Evolutionary conservation across 2,329 filamentous ascomycete species (phyloP).

Genomic region (Epichloe typhina): DNA sequence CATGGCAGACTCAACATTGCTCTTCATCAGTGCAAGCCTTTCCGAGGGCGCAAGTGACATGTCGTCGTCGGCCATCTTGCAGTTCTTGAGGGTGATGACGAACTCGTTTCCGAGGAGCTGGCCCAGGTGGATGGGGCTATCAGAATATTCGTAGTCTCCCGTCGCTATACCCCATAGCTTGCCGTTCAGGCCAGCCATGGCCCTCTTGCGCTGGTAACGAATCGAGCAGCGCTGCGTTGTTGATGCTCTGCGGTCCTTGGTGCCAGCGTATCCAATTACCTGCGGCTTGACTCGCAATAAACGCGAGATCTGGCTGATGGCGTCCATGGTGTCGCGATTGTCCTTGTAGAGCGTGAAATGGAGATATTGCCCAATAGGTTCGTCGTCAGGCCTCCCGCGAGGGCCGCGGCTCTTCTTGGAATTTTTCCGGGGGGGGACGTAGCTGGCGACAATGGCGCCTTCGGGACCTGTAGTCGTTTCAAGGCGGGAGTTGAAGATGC

Average conservation of each 20-base stretch:
- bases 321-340: constrained; percentile 94
- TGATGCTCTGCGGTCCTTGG: constrained; percentile 78
- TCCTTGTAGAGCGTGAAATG: constrained; percentile 94
- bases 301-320: constrained; percentile 62
- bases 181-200: constrained; percentile 51
- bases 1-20: constrained; percentile 43
- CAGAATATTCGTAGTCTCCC: constrained; percentile 70
- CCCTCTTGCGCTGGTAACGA: constrained; percentile 35
- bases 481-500: constrained; percentile 64
- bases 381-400: constrained; percentile 15
- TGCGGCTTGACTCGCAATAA: constrained; percentile 63
- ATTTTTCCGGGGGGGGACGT: constrained; percentile 37
- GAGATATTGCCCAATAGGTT: constrained; percentile 55
- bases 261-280: constrained; percentile 65
- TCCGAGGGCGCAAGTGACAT: constrained; percentile 13
- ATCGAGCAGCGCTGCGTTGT: constrained; percentile 73
- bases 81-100: constrained; percentile 79
- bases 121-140: constrained; percentile 63
- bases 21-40: constrained; percentile 17
- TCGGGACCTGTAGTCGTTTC: constrained; percentile 54
- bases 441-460: constrained; percentile 51
- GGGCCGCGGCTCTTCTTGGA: constrained; percentile 17
- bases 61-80: constrained; percentile 40
- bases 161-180: constrained; percentile 51
- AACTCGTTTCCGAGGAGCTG: constrained; percentile 87